A percentile compares a stretch with the other conserved stretches of the same genome.
Evolutionary conservation across 495 filamentous ascomycete species (phyloP).

Genomic region (Pyrenula aspistea): DNA sequence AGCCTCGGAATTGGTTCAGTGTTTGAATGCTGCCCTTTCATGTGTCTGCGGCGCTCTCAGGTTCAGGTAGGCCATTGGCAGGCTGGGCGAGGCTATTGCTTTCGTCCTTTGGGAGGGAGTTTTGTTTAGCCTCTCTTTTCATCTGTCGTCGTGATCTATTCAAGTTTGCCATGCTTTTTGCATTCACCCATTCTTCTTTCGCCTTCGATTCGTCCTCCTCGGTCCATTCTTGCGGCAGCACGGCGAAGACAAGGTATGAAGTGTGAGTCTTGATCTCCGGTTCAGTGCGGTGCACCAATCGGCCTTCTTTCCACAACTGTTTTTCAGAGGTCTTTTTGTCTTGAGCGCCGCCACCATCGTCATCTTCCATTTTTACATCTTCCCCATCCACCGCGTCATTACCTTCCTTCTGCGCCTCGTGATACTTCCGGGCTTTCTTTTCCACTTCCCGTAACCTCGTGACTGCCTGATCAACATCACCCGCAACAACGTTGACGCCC

Average conservation of each 20-base stretch:
- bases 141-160: neutral
- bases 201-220: constrained; percentile 69
- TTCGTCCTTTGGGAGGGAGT: too few species aligned
- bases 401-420: constrained; percentile 10
- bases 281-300: constrained; percentile 67
- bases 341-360: neutral
- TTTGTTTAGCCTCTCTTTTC: neutral
- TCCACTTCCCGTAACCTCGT: constrained; percentile 61
- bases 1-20: too few species aligned
- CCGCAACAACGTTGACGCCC: constrained; percentile 46
- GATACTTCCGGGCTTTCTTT: constrained; percentile 20
- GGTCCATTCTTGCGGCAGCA: constrained; percentile 74
- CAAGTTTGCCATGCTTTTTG: neutral
- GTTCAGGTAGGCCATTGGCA: too few species aligned
- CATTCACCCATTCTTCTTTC: constrained; percentile 40
- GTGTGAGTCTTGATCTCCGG: constrained; percentile 90
- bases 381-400: constrained; percentile 11
- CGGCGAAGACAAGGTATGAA: constrained; percentile 86
- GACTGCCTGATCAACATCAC: constrained; percentile 68
- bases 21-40: too few species aligned
- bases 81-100: too few species aligned
- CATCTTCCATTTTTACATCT: constrained; percentile 6
- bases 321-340: constrained; percentile 10
- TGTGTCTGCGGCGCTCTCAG: too few species aligned
- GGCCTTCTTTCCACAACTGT: constrained; percentile 48